A percentile compares a stretch with the other conserved stretches of the same genome.
phyloP scores from a whole-genome alignment of 2,329 filamentous ascomycete genomes.

The Capronia americana region DNA sequence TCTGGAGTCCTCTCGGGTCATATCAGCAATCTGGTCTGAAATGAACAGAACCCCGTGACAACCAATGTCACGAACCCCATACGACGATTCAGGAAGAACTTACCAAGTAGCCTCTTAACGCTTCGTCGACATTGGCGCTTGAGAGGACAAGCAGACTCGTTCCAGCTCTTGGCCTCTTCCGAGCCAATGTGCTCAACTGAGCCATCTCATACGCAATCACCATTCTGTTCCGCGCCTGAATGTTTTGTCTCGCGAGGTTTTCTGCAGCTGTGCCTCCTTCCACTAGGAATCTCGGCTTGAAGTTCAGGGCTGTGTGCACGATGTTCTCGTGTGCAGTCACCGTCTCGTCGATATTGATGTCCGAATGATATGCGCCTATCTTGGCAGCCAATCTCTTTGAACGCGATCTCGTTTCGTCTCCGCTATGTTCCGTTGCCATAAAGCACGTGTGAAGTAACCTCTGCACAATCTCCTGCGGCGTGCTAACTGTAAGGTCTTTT shows the following conservation, averaged over 20 bases:
- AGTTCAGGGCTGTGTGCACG: slow-evolving; percentile 61
- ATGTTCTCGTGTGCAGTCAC: slow-evolving; percentile 49
- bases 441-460: slow-evolving; percentile 69
- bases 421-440: slow-evolving; percentile 74
- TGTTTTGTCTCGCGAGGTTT: slow-evolving; percentile 69
- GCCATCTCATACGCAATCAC: slow-evolving; percentile 62
- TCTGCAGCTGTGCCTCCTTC: slow-evolving; percentile 68
- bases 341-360: slow-evolving; percentile 75
- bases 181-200: slow-evolving; percentile 31
- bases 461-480: slow-evolving; percentile 67
- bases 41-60: neutral
- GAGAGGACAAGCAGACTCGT: slow-evolving; percentile 29
- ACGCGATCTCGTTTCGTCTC: slow-evolving; percentile 69
- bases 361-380: slow-evolving; percentile 67
- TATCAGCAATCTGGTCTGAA: neutral
- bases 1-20: slow-evolving; percentile 43
- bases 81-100: neutral
- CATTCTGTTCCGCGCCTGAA: slow-evolving; percentile 71
- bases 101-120: slow-evolving; percentile 44
- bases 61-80: neutral
- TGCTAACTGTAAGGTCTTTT: slow-evolving; percentile 47
- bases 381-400: slow-evolving; percentile 63
- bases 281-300: slow-evolving; percentile 67
- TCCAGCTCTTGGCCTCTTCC: slow-evolving; percentile 30
- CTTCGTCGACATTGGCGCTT: slow-evolving; percentile 65